Evolutionary conservation across 176 grass and related monocot species (phyloP).

Genomic region (Thalia dealbata): DNA sequence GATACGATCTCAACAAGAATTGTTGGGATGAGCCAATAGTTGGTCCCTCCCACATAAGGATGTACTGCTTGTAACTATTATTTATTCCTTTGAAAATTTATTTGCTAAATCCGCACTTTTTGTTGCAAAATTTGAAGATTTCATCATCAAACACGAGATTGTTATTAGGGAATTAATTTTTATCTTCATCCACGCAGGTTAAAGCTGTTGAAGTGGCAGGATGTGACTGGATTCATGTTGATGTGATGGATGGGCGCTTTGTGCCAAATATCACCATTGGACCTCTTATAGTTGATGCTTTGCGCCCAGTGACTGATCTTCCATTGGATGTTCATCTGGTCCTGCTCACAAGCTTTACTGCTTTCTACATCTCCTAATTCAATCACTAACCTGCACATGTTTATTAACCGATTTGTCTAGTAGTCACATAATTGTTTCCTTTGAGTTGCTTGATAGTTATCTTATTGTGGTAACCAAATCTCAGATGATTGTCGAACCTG

Average conservation of each 20-base stretch:
- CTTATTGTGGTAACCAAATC: conserved; percentile 18
- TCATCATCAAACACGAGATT: not conserved
- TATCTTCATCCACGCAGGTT: conserved; percentile 41
- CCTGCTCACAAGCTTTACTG: conserved; percentile 12
- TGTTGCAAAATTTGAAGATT: not conserved
- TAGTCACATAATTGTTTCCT: not conserved
- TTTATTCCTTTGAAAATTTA: not conserved
- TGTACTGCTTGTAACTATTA: not conserved
- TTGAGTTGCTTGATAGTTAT: not conserved
- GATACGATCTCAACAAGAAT: too few relatives aligned
- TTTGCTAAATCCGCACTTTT: not conserved
- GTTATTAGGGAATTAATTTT: not conserved
- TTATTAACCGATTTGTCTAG: not conserved
- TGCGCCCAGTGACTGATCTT: conserved; percentile 92
- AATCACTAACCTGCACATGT: not conserved
- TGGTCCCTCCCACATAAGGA: too few relatives aligned
- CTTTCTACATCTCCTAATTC: not conserved
- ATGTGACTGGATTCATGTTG: conserved; percentile 99
- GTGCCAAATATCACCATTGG: conserved; percentile 99
- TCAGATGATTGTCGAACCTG: conserved; percentile 99
- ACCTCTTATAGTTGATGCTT: conserved; percentile 72
- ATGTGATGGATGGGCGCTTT: conserved; percentile 97
- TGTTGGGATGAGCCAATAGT: too few relatives aligned
- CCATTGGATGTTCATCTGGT: conserved; percentile 99
- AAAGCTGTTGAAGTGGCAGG: conserved; percentile 96